Percentiles rank a stretch among this genome's conserved stretches.
phyloP scores from a whole-genome alignment of 2,329 filamentous ascomycete genomes.

The Alternaria arbusti region DNA sequence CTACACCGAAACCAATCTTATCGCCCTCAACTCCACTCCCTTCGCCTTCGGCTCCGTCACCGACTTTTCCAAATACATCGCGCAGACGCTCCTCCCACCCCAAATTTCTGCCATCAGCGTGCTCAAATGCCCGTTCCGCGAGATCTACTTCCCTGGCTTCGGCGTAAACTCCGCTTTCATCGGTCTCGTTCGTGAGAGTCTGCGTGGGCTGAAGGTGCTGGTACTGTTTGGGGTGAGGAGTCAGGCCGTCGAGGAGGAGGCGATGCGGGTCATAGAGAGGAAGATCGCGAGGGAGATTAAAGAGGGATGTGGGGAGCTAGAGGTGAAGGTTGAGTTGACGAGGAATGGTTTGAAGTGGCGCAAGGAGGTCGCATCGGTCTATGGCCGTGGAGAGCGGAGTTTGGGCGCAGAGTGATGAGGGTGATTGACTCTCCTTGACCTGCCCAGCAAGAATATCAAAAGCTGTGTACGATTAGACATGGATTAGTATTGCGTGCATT shows the following conservation, averaged over 20 bases:
- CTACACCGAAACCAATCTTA: not conserved
- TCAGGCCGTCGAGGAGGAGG: not conserved
- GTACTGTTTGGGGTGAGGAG: not conserved
- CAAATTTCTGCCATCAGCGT: not conserved
- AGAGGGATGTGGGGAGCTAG: not conserved
- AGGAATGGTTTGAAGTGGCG: not conserved
- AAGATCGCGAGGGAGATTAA: not conserved
- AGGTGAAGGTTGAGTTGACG: not conserved
- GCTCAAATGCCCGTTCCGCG: not conserved
- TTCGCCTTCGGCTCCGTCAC: not conserved
- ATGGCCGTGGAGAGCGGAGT: not conserved
- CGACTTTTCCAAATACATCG: not conserved
- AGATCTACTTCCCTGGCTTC: not conserved
- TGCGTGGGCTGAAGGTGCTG: not conserved
- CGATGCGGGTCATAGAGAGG: not conserved
- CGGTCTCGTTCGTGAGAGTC: not conserved
- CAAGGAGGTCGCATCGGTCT: not conserved
- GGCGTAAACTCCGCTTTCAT: not conserved
- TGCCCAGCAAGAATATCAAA: not conserved
- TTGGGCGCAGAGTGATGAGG: not conserved
- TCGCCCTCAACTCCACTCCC: not conserved
- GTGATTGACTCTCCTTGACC: not conserved
- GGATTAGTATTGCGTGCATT: not conserved
- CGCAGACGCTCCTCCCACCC: not conserved
- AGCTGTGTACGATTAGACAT: not conserved